Evolutionary conservation across 306 rosid genomes (phyloP).

Genomic region (Prunus mira): DNA sequence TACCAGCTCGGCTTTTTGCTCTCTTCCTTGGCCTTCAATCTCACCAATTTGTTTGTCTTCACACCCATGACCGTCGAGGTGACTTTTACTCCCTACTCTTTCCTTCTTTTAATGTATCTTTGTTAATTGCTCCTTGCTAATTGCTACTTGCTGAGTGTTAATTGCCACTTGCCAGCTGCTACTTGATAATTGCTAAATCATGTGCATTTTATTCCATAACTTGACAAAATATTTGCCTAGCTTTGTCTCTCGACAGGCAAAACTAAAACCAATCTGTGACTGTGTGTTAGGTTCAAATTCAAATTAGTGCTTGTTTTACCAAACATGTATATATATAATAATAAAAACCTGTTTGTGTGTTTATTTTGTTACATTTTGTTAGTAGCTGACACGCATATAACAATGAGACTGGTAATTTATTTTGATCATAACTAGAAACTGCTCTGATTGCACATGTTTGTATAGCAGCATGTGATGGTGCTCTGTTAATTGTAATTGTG

Average conservation of each 20-base stretch:
- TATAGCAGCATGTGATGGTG: background rate
- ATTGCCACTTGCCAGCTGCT: background rate
- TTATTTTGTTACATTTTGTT: background rate
- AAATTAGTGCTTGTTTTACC: background rate
- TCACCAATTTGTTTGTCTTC: constrained; percentile 80
- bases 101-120: background rate
- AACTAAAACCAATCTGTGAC: background rate
- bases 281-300: background rate
- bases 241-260: background rate
- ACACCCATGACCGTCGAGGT: constrained; percentile 99
- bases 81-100: constrained; percentile 7
- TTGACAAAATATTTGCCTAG: background rate
- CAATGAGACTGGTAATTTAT: background rate
- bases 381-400: background rate
- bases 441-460: background rate
- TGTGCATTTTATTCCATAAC: background rate
- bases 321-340: background rate
- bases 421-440: background rate
- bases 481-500: constrained; percentile 19
- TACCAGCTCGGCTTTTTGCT: constrained; percentile 95
- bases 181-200: background rate
- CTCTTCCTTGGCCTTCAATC: constrained; percentile 78
- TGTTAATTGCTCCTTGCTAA: background rate
- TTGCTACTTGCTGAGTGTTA: no score
- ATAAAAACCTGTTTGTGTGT: background rate